Base-by-base conservation (phyloP, 2,329 filamentous ascomycete genomes). In the Apiospora marii region DNA sequence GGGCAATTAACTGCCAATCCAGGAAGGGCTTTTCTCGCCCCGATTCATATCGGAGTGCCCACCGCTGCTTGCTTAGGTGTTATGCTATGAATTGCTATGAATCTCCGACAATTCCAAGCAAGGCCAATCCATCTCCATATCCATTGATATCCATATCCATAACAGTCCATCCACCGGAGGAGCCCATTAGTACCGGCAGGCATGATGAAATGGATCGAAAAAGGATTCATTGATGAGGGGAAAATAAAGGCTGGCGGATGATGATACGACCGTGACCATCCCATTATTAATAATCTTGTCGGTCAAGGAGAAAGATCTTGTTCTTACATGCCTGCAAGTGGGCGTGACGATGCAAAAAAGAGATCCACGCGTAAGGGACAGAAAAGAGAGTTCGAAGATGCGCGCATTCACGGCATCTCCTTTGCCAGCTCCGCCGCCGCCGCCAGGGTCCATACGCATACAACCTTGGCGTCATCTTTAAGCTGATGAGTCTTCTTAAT, bases 91-190 rank as follows among this genome's bases (percentile, higher is more conserved):
- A n/a, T 61, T 61, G 34, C 30, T 37, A 24, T 64, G 58, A 64
- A 64, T 41, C 58, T 64, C 58, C 58, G 58, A 64, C 58, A 58
- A 34, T 61, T 64, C 34, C 58, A 64, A 64, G 53, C 53, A 41
- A 64, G 13, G 13, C 24, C 24, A 13, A 53, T 27, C 49, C n/a
- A 30, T 58, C 27, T 30, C 27, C 27, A 30, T 30, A 2, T 30
- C 27, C 27, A 30, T 30, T 30, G 27, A 30, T 30, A 30, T 30
- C 51, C n/a, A 24, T 41, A 41, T 41, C 37, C 37, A 41, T 8
- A 10, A 10, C 37, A 6, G 10, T 34, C 58, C 53, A 61, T 61
- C 30, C 58, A 41, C 58, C 34, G 58, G 58, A n/a, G 19, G 58
- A n/a, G 19, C n/a, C 19, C 12, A 41, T 37, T 5, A n/a, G 41